Base-by-base conservation (phyloP, 176 grass and related monocot species). In the Oryza meridionalis region DNA sequence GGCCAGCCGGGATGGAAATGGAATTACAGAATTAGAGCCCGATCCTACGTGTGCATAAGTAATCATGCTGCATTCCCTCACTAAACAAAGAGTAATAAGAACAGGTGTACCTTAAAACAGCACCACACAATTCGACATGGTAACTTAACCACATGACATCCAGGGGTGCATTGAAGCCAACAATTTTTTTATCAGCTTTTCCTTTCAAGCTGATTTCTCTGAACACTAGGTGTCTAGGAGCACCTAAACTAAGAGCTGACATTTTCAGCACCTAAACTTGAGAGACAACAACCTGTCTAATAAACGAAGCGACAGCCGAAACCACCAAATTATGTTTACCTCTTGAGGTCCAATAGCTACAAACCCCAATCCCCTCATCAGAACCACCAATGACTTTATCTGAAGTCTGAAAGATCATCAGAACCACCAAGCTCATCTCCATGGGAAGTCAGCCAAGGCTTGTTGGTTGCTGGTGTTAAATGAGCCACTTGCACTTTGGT, bases 361-460 rank as follows among this genome's bases (percentile, higher is more conserved):
- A 11, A 38, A 73, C 15, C n/a, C 44, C 37, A 22, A 31, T 31
- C 35, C 26, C 8, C 15, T 15, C 26, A 45, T 19, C 49, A 46
- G 12, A 17, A 24, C 6, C 70, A 37, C 40, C 14, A 27, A 29
- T 65, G 0, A 64, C 6, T n/a, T 63, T 72, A 25, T 15, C 67
- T 77, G 53, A 58, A 58, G 19, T 17, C 53, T 58, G 53, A 58
- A 63, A 71, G n/a, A 8, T 87, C 71, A 40, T 40, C 38, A 46
- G 17, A 17, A 24, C 6, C 70, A 37, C 40, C 14, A 27, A 29
- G n/a, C 8, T 87, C 71, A 93, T 77, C 85, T 90, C 91, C 91
- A 90, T 21, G 73, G 31, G 2, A 82, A 90, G 63, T 50, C 82
- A 67, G 91, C 49, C 46, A 93, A 76, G 9, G 78, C 33, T 63